Conservation (phyloP, 208 protist genomes). For the Leishmania martiniquensis region DNA sequence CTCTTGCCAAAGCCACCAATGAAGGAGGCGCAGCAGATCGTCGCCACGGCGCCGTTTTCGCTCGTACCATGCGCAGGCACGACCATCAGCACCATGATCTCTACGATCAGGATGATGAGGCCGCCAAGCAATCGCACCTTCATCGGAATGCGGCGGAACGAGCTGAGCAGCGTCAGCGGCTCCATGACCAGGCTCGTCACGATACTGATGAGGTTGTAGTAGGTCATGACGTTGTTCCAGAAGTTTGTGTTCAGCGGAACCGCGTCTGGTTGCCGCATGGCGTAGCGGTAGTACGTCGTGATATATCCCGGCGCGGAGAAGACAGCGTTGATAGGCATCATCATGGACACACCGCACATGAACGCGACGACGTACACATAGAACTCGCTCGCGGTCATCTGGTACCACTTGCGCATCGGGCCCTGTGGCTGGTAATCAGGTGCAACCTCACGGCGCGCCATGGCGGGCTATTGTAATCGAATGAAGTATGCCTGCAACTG, state of each 20-base stretch:
- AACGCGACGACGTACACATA: slow-evolving; percentile 70
- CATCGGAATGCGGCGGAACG: slow-evolving; percentile 49
- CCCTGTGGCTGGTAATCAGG: not conserved
- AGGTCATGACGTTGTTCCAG: slow-evolving; percentile 71
- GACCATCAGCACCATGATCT: slow-evolving; percentile 57
- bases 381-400: slow-evolving; percentile 24
- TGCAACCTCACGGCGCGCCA: not conserved
- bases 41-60: slow-evolving; percentile 43
- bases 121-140: slow-evolving; percentile 41
- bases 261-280: slow-evolving; percentile 33
- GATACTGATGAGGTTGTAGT: slow-evolving; percentile 62
- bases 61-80: slow-evolving; percentile 46
- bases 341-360: slow-evolving; percentile 72
- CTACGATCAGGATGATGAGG: slow-evolving; percentile 46
- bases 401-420: slow-evolving; percentile 17
- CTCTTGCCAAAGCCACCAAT: slow-evolving; percentile 58
- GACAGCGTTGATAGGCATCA: slow-evolving; percentile 85
- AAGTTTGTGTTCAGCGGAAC: slow-evolving; percentile 41
- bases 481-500: not conserved
- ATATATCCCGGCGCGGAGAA: slow-evolving; percentile 85
- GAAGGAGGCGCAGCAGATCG: slow-evolving; percentile 42
- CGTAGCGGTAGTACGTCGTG: slow-evolving; percentile 61
- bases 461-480: not conserved
- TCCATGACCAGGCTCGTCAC: slow-evolving; percentile 50
- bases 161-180: slow-evolving; percentile 51